Evolutionary conservation across 106 monocot species (phyloP).

Genomic region (Platanthera guangdongensis): DNA sequence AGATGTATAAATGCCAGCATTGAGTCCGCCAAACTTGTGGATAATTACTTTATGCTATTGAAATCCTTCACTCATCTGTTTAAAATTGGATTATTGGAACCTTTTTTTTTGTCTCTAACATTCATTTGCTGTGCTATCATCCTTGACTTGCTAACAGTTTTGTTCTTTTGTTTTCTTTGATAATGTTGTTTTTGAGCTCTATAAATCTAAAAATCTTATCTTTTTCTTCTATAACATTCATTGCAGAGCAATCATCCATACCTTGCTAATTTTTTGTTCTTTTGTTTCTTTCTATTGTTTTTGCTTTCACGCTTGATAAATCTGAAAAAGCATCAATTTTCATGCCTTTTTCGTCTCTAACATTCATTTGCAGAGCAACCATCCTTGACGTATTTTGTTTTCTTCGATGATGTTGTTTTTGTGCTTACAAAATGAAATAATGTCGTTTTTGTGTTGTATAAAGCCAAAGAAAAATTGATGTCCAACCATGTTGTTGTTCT

Average conservation of each 20-base stretch:
- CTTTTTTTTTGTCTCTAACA: too few relatives aligned
- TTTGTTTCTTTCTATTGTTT: background rate
- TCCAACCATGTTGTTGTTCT: background rate
- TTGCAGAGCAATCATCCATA: too few relatives aligned
- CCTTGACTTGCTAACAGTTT: background rate
- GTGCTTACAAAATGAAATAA: background rate
- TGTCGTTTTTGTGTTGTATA: background rate
- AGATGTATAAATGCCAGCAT: background rate
- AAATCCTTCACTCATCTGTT: too few relatives aligned
- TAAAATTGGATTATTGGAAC: too few relatives aligned
- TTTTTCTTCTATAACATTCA: too few relatives aligned
- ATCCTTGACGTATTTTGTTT: background rate
- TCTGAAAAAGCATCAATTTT: background rate
- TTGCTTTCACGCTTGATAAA: background rate
- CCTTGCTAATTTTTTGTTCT: background rate
- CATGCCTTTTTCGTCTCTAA: too few relatives aligned
- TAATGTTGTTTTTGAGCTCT: background rate
- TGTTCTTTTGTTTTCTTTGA: background rate
- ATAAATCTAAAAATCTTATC: background rate
- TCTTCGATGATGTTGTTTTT: background rate
- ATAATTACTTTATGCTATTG: too few relatives aligned
- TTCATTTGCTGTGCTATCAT: too few relatives aligned
- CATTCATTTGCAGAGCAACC: too few relatives aligned
- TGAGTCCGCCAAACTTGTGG: too few relatives aligned
- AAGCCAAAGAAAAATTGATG: background rate